Conservation (phyloP, 345 rosid species). For the Hypericum perforatum region DNA sequence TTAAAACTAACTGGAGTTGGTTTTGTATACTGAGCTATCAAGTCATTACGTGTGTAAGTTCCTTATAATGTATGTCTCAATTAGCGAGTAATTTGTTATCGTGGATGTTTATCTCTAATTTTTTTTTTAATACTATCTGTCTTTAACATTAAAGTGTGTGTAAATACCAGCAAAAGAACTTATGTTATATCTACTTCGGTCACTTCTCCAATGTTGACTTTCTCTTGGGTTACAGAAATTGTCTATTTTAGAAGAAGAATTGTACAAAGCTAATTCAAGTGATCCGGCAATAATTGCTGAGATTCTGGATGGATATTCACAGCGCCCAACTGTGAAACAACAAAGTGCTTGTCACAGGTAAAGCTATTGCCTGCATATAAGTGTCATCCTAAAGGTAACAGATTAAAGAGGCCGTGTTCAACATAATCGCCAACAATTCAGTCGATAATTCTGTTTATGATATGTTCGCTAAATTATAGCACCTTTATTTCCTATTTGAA, state of each 20-base stretch:
- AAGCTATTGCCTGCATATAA: slow-evolving; percentile 14
- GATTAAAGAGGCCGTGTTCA: neutral
- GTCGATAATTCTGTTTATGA: too few relatives aligned
- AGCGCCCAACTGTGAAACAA: slow-evolving; percentile 47
- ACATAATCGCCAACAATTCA: neutral
- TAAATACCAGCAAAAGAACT: too few relatives aligned
- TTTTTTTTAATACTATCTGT: too few relatives aligned
- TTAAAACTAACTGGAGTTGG: too few relatives aligned
- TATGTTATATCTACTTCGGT: neutral
- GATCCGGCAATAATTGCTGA: slow-evolving; percentile 42
- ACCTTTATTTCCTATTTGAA: too few relatives aligned
- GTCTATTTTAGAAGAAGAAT: slow-evolving; percentile 46
- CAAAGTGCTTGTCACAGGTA: slow-evolving; percentile 54
- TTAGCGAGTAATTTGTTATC: too few relatives aligned
- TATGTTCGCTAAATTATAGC: too few relatives aligned
- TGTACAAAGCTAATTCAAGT: slow-evolving; percentile 33
- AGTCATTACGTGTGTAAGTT: too few relatives aligned
- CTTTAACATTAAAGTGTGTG: too few relatives aligned
- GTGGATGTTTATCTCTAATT: too few relatives aligned
- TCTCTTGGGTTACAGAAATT: slow-evolving; percentile 40
- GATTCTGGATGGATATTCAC: slow-evolving; percentile 43
- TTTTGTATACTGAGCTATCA: too few relatives aligned
- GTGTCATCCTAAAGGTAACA: neutral
- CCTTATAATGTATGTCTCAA: too few relatives aligned
- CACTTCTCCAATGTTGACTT: slow-evolving; percentile 1